Evolutionary conservation across 2,329 filamentous ascomycete species (phyloP).

Genomic region (Fusarium keratoplasticum): DNA sequence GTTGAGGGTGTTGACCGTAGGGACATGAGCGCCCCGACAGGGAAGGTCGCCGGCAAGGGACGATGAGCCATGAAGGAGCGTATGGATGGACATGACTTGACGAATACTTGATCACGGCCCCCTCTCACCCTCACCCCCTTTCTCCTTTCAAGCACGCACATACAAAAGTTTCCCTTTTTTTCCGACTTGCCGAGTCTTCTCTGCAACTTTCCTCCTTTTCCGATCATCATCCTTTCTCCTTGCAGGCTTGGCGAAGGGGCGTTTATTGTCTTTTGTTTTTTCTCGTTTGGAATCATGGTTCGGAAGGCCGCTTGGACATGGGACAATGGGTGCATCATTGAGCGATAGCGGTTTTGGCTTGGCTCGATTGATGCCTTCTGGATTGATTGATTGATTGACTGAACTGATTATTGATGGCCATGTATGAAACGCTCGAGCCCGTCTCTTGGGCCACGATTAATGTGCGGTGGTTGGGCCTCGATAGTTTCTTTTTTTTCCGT

Average conservation of each 20-base stretch:
- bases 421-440: slow-evolving; percentile 23
- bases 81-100: slow-evolving; percentile 38
- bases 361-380: slow-evolving; percentile 4
- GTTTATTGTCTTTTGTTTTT: slow-evolving; percentile 27
- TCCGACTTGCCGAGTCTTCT: not conserved
- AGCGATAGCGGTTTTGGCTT: slow-evolving; percentile 20
- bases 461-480: slow-evolving; percentile 11
- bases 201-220: slow-evolving; percentile 3
- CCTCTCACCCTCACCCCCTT: not conserved
- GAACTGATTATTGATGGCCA: slow-evolving; percentile 4
- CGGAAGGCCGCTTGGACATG: slow-evolving; percentile 8
- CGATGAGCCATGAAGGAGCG: slow-evolving; percentile 13
- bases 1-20: slow-evolving; percentile 60
- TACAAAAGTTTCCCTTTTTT: slow-evolving; percentile 20
- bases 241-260: slow-evolving; percentile 39
- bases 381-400: slow-evolving; percentile 2
- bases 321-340: slow-evolving; percentile 16
- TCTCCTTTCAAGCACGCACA: slow-evolving; percentile 10
- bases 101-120: slow-evolving; percentile 26
- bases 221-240: slow-evolving; percentile 25
- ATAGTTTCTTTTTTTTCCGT: slow-evolving; percentile 1
- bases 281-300: slow-evolving; percentile 2
- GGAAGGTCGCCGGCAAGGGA: slow-evolving; percentile 43
- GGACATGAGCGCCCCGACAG: slow-evolving; percentile 62
- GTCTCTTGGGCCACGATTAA: slow-evolving; percentile 21